Percentiles rank a stretch among this genome's conserved stretches.
Evolutionary conservation across 306 rosid species (phyloP).

Genomic region (Vicia faba): DNA sequence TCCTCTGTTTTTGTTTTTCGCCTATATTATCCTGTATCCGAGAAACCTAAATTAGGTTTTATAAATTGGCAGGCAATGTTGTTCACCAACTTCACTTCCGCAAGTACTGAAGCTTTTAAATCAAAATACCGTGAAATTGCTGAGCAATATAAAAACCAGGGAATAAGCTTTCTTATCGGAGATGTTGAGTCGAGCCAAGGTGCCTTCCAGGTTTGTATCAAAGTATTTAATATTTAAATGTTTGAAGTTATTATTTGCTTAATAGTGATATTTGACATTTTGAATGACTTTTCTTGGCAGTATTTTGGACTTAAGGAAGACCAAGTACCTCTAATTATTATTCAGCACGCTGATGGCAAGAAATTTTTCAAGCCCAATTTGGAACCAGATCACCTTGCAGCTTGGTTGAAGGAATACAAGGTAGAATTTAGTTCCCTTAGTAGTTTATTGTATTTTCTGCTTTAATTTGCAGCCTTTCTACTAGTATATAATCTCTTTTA

Average conservation of each 20-base stretch:
- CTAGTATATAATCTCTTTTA: neutral
- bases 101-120: slow-evolving; percentile 62
- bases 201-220: slow-evolving; percentile 76
- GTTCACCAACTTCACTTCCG: slow-evolving; percentile 72
- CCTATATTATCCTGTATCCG: neutral
- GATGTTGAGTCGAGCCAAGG: slow-evolving; percentile 72
- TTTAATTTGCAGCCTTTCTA: neutral
- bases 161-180: slow-evolving; percentile 75
- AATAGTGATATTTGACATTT: slow-evolving; percentile 28
- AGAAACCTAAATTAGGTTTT: slow-evolving; percentile 31
- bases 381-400: slow-evolving; percentile 66
- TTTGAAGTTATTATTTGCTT: slow-evolving; percentile 5
- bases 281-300: slow-evolving; percentile 48
- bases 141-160: slow-evolving; percentile 61
- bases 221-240: slow-evolving; percentile 11
- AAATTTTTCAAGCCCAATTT: slow-evolving; percentile 71
- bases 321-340: slow-evolving; percentile 73
- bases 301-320: slow-evolving; percentile 87
- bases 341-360: slow-evolving; percentile 66
- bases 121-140: slow-evolving; percentile 75
- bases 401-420: slow-evolving; percentile 88
- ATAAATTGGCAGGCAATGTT: slow-evolving; percentile 73
- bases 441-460: slow-evolving; percentile 1
- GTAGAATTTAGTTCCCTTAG: slow-evolving; percentile 41
- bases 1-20: slow-evolving; percentile 1